A percentile compares a stretch with the other conserved stretches of the same genome.
These are phyloP conservation scores for Schoenoplectus tabernaemontani DNA, from an alignment of 202 grass and related monocot species.

Conservation along the genomic window DNA sequence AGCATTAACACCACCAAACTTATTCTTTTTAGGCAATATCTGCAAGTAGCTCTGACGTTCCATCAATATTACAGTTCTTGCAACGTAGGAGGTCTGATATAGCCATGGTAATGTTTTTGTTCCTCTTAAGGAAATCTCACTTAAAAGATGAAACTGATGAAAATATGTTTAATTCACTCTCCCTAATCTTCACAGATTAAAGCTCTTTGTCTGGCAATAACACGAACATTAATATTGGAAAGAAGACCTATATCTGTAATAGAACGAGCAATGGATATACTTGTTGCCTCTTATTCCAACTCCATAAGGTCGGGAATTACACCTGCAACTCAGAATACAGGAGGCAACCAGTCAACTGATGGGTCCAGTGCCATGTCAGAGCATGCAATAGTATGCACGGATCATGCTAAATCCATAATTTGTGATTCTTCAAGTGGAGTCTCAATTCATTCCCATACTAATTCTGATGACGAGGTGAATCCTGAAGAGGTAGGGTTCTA, in stretches of 20 bases:
- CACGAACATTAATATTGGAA: constrained; percentile 71
- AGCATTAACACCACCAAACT: constrained; percentile 1
- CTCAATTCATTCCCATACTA: constrained; percentile 22
- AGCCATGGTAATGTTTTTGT: constrained; percentile 48
- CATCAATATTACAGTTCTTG: constrained; percentile 82
- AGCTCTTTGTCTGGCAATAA: constrained; percentile 59
- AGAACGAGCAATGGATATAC: constrained; percentile 69
- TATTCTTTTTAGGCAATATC: constrained; percentile 62
- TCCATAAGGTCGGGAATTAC: constrained; percentile 43
- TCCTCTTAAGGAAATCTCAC: background rate
- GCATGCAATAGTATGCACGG: constrained; percentile 23
- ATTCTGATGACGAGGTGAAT: constrained; percentile 11
- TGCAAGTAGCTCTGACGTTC: constrained; percentile 87
- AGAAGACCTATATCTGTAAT: constrained; percentile 52
- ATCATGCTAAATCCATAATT: constrained; percentile 24
- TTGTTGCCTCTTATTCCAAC: constrained; percentile 78
- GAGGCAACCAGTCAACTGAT: constrained; percentile 37
- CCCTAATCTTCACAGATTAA: constrained; percentile 63
- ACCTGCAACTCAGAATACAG: constrained; percentile 39
- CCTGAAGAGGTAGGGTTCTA: background rate
- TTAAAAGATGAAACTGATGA: background rate
- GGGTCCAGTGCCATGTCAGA: constrained; percentile 19
- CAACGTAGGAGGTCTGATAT: constrained; percentile 67
- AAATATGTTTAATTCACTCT: background rate
- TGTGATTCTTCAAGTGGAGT: constrained; percentile 28